Base-by-base conservation (phyloP, 495 filamentous ascomycete species). In the Penicillium fimorum region DNA sequence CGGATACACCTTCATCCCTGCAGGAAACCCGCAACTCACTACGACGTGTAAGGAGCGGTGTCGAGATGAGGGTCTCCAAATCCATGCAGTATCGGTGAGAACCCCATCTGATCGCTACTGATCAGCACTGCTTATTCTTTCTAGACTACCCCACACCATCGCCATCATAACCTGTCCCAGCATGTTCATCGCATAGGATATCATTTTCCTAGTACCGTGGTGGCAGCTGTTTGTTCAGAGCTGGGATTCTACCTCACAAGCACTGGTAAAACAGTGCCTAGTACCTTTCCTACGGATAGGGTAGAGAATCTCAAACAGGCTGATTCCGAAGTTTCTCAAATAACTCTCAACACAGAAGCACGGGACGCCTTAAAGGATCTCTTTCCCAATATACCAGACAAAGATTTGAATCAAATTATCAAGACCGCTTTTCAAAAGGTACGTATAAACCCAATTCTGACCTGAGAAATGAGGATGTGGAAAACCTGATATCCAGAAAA, bases 391-490 rank as follows among this genome's bases (percentile, higher is more conserved):
- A 93, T 97, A 57, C 92, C 92, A 1, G 75, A 88, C 42, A 80
- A 81, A 33, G 91, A 95, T 69, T 72, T 91, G n/a, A 77, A 84
- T 51, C 75, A 83, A 61, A 90, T 97, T 48, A 84, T 96, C 40
- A 77, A 83, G 30, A 89, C 85, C 57, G 84, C 92, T n/a, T 97
- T 95, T 69, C 82, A 89, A 70, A 87, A 90, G 82, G 90, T 92
- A 78, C 56, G 63, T 75, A 35, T 35, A 55, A 51, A 35, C 42
- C 22, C 47, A 63, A 38, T 50, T 33, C 38, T 49, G 51, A 24
- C 44, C 12, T 13, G 59, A 63, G 35, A 43, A 40, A 48, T 55
- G 43, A 47, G 37, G 52, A 61, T 44, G 50, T 53, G 25, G 38
- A 18, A 58, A 52, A 38, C 45, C 63, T 67, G 56, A 69, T 66